Evolutionary conservation across 1,139 yeast species (phyloP).

Genomic region (Blastobotrys malaysiensis): DNA sequence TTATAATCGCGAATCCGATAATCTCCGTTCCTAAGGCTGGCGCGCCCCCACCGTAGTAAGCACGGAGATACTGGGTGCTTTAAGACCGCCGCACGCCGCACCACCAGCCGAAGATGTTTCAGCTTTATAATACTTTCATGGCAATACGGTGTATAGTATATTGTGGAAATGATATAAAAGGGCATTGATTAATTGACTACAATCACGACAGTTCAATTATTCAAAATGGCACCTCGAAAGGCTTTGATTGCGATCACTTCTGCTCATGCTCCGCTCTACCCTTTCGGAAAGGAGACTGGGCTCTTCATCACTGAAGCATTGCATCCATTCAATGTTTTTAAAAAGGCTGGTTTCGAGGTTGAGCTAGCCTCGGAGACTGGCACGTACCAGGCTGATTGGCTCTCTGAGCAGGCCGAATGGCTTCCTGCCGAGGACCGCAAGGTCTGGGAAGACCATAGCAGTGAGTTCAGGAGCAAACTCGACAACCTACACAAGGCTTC

Average conservation of each 20-base stretch:
- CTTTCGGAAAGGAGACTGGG: conserved; percentile 55
- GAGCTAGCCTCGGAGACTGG: conserved; percentile 57
- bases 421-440: conserved; percentile 42
- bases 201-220: no score
- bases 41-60: no score
- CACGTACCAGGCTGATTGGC: conserved; percentile 48
- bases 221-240: conserved; percentile 25
- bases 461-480: conserved; percentile 38
- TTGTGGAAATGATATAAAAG: no score
- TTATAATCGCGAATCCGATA: no score
- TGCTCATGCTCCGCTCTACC: conserved; percentile 45
- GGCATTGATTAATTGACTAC: no score
- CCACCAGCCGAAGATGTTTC: no score
- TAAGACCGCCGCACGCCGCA: no score
- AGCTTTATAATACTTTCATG: no score
- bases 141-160: no score
- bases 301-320: conserved; percentile 50
- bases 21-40: no score
- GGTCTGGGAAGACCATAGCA: conserved; percentile 37
- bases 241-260: conserved; percentile 51
- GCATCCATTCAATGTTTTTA: conserved; percentile 50
- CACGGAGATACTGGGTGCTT: no score
- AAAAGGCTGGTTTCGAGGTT: conserved; percentile 45
- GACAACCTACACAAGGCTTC: conserved; percentile 25
- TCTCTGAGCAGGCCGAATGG: conserved; percentile 41